Evolutionary conservation across 768 basidiomycete genomes (phyloP), one percentile per base, ranked within the genome.

Genomic region (Leccinum broughii): DNA sequence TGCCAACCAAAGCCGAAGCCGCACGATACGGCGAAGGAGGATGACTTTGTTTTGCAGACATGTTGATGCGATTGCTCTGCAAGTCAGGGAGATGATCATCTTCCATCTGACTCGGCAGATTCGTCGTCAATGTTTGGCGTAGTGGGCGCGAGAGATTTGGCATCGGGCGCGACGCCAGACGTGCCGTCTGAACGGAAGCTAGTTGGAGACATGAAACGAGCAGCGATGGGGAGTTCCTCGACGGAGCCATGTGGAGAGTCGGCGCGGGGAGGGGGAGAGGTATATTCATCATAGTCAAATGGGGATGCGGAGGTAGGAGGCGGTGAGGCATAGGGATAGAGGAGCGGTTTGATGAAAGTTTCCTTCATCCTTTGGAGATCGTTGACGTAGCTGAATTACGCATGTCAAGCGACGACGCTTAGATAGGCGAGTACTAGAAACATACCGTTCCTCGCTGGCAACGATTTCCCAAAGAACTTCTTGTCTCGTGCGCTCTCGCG

Each of bases 391-490:
- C 95, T 97, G 71, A 2, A 54, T 55, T 28, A 28, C 17, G 54
- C n/a, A 59, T 57, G 61, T 63, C 62, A 64, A 61, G 51, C 11
- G 68, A 59, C 15, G 48, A 55, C 10, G 53, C 8, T 51, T 59
- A 62, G 67, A 57, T 70, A 55, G 41, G 46, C 22, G 51, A 17
- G 44, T 20, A n/a, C n/a, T n/a, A 51, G 55, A 44, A 15, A 54
- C 84, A 54, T 68, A 93, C 92, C 95, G 86, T 74, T 98, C 94
- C 77, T 98, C 95, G 65, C 92, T 94, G 32, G 91, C 89, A 53
- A 98, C 94, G 65, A 98, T 98, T 78, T 98, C 95, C 80, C 93
- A 97, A 28, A 98, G 75, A 6, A 98, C 95, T 77, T 98, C 95
- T 75, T 98, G 95, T 55, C 95, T 85, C 41, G 95, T 97, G 59